These are phyloP conservation scores for Russula sp. DNA, from an alignment of 768 basidiomycete genomes.

Conservation along the genomic window DNA sequence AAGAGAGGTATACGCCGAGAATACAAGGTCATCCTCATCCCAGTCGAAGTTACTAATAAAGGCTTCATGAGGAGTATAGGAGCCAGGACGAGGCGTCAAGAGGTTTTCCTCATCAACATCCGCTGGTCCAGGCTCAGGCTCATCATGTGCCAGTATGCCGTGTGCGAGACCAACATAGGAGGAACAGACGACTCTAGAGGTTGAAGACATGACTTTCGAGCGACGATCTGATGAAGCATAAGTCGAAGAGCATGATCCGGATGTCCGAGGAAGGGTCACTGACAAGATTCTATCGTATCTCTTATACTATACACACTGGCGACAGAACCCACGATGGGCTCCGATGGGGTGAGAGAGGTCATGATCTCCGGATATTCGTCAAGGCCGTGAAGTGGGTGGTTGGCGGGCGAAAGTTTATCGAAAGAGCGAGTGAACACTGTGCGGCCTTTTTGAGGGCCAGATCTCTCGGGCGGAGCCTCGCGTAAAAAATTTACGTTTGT, in stretches of 20 bases:
- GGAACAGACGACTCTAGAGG: slow-evolving; percentile 5
- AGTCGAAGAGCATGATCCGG: background rate
- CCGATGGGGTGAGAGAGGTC: background rate
- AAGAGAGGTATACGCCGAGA: slow-evolving; percentile 3
- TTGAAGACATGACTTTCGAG: slow-evolving; percentile 13
- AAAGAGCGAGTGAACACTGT: background rate
- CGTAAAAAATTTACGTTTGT: slow-evolving; percentile 3
- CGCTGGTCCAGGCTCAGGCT: background rate
- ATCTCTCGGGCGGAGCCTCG: slow-evolving; percentile 16
- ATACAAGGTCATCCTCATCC: slow-evolving; percentile 5
- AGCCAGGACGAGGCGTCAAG: background rate
- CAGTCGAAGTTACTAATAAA: slow-evolving; percentile 1
- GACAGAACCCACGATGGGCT: slow-evolving; percentile 15
- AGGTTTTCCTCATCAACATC: slow-evolving; percentile 12
- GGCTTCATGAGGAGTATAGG: background rate
- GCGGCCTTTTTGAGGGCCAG: background rate
- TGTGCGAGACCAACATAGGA: background rate
- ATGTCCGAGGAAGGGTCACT: slow-evolving; percentile 4
- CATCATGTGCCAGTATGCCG: background rate
- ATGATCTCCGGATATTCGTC: slow-evolving; percentile 5
- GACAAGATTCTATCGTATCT: slow-evolving; percentile 18
- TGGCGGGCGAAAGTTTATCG: background rate
- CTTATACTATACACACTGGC: slow-evolving; percentile 18
- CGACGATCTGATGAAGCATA: slow-evolving; percentile 21
- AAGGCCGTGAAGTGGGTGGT: slow-evolving; percentile 5